Conservation (phyloP, 768 basidiomycete species). For the Trametes gibbosa region DNA sequence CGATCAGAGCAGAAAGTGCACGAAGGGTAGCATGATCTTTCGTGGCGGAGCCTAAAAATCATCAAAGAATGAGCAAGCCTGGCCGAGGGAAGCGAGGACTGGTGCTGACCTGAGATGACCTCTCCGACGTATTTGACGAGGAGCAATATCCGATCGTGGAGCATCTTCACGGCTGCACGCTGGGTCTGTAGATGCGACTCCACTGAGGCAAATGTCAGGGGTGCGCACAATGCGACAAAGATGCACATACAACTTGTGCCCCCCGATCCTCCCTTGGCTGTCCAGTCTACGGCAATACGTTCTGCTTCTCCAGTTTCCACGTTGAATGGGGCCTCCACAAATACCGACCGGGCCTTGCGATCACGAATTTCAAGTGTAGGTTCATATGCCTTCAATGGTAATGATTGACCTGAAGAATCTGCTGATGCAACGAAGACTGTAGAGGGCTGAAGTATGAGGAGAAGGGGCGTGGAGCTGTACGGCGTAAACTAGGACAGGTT, state of each 20-base stretch:
- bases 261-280: slow-evolving; percentile 80
- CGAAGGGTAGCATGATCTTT: slow-evolving; percentile 82
- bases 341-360: slow-evolving; percentile 71
- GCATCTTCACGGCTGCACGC: slow-evolving; percentile 94
- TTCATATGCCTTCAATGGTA: slow-evolving; percentile 94
- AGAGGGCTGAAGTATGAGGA: slow-evolving; percentile 71
- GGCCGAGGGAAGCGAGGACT: too few relatives aligned
- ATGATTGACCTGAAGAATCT: slow-evolving; percentile 61
- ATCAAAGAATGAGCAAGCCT: not conserved
- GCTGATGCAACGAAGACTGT: slow-evolving; percentile 39
- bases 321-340: slow-evolving; percentile 80
- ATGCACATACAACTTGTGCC: slow-evolving; percentile 68
- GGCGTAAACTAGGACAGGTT: slow-evolving; percentile 60
- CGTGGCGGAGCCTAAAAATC: slow-evolving; percentile 55
- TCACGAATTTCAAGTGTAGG: slow-evolving; percentile 84
- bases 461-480: slow-evolving; percentile 86
- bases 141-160: slow-evolving; percentile 84
- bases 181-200: slow-evolving; percentile 89
- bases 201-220: slow-evolving; percentile 46
- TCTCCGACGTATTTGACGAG: slow-evolving; percentile 84
- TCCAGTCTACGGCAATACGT: slow-evolving; percentile 97
- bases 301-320: slow-evolving; percentile 99
- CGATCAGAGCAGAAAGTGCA: slow-evolving; percentile 80
- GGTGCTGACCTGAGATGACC: slow-evolving; percentile 64
- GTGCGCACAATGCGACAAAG: not conserved